A percentile compares a stretch with the other conserved stretches of the same genome.
phyloP scores from a whole-genome alignment of 495 filamentous ascomycete genomes.

The Podospora australis region DNA sequence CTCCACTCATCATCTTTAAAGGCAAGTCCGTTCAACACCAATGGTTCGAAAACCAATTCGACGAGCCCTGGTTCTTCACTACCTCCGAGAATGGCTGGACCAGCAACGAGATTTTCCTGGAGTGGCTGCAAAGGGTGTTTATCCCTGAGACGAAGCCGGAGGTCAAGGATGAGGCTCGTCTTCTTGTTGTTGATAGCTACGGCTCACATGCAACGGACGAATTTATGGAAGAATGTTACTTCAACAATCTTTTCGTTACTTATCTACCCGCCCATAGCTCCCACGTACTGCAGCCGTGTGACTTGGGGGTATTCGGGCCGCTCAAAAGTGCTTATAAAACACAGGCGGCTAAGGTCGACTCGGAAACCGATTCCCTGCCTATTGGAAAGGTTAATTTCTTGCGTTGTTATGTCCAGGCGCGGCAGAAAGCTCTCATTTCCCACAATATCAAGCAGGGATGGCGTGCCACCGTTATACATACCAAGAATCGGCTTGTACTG shows the following conservation, averaged over 20 bases:
- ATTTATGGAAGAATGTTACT: conserved; percentile 5
- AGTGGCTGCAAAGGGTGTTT: conserved; percentile 9
- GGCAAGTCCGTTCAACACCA: conserved; percentile 11
- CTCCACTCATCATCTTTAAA: conserved; percentile 7
- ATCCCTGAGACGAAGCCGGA: conserved; percentile 12
- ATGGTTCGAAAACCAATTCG: neutral
- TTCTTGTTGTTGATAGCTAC: conserved; percentile 28
- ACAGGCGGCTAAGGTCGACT: neutral
- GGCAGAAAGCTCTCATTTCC: neutral
- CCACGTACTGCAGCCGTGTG: conserved; percentile 6
- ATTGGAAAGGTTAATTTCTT: neutral
- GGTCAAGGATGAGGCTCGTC: conserved; percentile 5
- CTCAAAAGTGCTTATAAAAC: neutral
- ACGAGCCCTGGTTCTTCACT: conserved; percentile 1
- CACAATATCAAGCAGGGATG: neutral
- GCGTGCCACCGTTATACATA: neutral
- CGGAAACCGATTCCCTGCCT: neutral
- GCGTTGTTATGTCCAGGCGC: neutral
- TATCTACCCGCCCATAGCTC: conserved; percentile 9
- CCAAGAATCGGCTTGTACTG: neutral
- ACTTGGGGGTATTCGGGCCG: neutral
- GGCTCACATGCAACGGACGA: conserved; percentile 11
- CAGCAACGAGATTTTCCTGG: neutral
- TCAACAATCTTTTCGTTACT: conserved; percentile 8
- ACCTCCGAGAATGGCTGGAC: conserved; percentile 9